A percentile compares a stretch with the other conserved stretches of the same genome.
These are phyloP conservation scores for Arxiozyma slooffiae DNA, from an alignment of 1,139 yeast species.

Conservation along the genomic window DNA sequence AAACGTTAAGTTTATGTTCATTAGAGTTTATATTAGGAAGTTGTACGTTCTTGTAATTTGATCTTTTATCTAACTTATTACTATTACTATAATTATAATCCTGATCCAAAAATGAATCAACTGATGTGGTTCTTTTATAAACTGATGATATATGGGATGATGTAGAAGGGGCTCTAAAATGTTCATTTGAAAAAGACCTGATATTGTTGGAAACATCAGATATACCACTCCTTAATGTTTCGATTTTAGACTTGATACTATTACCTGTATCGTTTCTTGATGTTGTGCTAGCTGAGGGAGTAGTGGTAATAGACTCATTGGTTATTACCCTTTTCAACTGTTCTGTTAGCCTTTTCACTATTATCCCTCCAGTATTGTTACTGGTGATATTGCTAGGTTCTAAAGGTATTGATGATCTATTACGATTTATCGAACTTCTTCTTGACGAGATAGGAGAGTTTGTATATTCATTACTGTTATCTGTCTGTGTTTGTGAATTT, in stretches of 20 bases:
- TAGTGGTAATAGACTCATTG: conserved; percentile 12
- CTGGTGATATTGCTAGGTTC: conserved; percentile 2
- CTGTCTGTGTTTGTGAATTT: conserved; percentile 25
- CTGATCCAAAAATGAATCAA: not conserved
- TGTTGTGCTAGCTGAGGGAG: conserved; percentile 14
- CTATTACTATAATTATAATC: not conserved
- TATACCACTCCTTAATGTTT: conserved; percentile 15
- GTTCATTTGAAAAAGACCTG: conserved; percentile 8
- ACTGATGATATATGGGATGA: not conserved
- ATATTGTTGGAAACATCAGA: conserved; percentile 9
- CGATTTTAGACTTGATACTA: conserved; percentile 25
- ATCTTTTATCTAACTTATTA: not conserved
- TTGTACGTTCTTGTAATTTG: not conserved
- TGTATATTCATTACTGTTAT: conserved; percentile 6
- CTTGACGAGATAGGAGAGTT: conserved; percentile 6
- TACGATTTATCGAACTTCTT: conserved; percentile 8
- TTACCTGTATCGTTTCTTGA: conserved; percentile 22
- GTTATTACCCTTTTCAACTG: conserved; percentile 16
- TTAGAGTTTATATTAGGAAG: not conserved
- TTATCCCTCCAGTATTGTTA: conserved; percentile 15
- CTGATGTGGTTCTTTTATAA: not conserved
- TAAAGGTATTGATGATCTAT: conserved; percentile 7
- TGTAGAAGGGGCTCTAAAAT: not conserved
- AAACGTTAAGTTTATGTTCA: not conserved
- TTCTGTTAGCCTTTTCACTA: conserved; percentile 11